phyloP scores from a whole-genome alignment of 768 basidiomycete species.

The Amanita pseudoporphyria region DNA sequence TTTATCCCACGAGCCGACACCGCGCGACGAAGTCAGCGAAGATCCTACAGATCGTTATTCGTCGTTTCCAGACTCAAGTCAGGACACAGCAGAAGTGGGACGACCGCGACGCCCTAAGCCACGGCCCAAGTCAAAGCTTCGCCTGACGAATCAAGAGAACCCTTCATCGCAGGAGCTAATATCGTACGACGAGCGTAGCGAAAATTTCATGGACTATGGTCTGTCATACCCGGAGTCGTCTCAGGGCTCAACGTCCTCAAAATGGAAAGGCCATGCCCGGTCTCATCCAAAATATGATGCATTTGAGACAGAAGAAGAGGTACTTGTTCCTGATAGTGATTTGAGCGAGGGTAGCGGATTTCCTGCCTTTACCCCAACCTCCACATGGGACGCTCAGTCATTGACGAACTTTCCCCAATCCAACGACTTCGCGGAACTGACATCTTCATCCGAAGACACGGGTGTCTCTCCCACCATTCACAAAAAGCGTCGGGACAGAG shows the following conservation, averaged over 20 bases:
- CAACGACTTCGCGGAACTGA: background rate
- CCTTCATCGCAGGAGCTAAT: background rate
- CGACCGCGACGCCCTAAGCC: too few species aligned
- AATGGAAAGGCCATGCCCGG: background rate
- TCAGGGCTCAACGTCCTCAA: background rate
- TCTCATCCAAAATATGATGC: background rate
- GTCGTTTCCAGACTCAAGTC: background rate
- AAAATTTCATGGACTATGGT: constrained; percentile 5
- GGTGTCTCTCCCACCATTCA: constrained; percentile 13
- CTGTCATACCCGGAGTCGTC: background rate
- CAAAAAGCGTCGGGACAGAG: constrained; percentile 4
- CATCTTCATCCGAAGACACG: constrained; percentile 7
- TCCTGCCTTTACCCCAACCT: background rate
- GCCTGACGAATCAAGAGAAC: too few species aligned
- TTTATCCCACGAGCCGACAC: too few species aligned
- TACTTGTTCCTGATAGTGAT: constrained; percentile 2
- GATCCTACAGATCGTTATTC: background rate
- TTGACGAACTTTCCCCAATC: background rate
- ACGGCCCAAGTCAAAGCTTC: too few species aligned
- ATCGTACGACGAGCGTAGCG: background rate
- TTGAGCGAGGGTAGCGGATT: background rate
- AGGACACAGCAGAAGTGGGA: background rate
- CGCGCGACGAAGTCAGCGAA: too few species aligned
- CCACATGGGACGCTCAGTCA: background rate
- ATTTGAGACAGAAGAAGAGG: background rate